Conservation (phyloP, 2,329 filamentous ascomycete species). For the Trichoderma hamatum region DNA sequence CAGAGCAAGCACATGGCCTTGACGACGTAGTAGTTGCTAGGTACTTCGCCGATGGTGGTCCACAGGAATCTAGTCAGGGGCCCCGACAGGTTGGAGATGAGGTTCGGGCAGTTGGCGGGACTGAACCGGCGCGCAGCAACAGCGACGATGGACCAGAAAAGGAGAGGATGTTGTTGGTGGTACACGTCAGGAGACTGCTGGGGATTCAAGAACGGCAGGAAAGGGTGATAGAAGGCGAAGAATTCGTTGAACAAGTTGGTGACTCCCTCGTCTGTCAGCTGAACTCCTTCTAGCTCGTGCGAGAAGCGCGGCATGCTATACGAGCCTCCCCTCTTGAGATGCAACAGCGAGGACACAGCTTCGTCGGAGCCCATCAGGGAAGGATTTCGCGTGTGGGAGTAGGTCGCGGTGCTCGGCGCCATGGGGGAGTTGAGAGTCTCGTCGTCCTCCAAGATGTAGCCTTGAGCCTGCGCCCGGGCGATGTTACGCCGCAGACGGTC, state of each 20-base stretch:
- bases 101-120: constrained; percentile 55
- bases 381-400: constrained; percentile 63
- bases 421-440: constrained; percentile 64
- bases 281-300: constrained; percentile 64
- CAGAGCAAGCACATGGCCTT: constrained; percentile 80
- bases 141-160: constrained; percentile 84
- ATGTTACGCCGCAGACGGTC: constrained; percentile 67
- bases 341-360: constrained; percentile 66
- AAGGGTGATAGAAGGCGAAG: constrained; percentile 76
- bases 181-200: constrained; percentile 71
- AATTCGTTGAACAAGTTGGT: constrained; percentile 72
- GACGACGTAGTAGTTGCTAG: constrained; percentile 77
- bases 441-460: constrained; percentile 58
- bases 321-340: constrained; percentile 66
- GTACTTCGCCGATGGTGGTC: constrained; percentile 75
- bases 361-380: constrained; percentile 70
- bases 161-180: constrained; percentile 73
- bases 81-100: constrained; percentile 69
- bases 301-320: constrained; percentile 63
- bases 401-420: constrained; percentile 53
- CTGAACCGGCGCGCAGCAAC: constrained; percentile 74
- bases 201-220: constrained; percentile 73
- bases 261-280: constrained; percentile 66
- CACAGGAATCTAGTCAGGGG: constrained; percentile 73
- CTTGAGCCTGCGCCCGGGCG: constrained; percentile 61